phyloP scores from a whole-genome alignment of 352 stramenopile species.

The Phytopythium montanum region DNA sequence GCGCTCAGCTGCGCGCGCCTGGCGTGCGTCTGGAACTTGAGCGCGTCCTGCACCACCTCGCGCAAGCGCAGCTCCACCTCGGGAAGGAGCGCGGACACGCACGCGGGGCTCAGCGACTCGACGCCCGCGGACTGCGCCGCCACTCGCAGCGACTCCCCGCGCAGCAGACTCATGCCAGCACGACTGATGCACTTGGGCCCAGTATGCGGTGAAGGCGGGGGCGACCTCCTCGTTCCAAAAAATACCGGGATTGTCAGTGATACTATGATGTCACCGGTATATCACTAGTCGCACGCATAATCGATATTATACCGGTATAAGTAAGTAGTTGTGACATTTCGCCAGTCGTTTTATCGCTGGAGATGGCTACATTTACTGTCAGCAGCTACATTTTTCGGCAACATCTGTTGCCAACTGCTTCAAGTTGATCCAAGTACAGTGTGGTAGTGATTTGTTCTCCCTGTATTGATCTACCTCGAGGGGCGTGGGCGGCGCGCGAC shows the following conservation, averaged over 20 bases:
- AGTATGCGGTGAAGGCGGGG: background rate
- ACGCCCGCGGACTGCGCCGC: conserved; percentile 74
- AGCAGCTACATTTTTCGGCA: too few species aligned
- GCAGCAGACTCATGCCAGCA: conserved; percentile 79
- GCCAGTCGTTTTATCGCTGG: too few species aligned
- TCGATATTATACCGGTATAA: background rate
- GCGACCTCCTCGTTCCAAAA: too few species aligned
- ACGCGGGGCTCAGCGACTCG: conserved; percentile 63
- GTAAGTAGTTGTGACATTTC: background rate
- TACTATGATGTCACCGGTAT: too few species aligned
- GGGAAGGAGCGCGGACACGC: conserved; percentile 59
- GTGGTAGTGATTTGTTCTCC: too few species aligned
- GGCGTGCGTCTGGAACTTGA: conserved; percentile 81
- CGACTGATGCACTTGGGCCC: background rate
- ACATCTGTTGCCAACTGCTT: too few species aligned
- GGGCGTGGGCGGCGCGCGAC: background rate
- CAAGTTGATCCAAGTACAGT: too few species aligned
- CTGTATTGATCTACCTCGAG: background rate
- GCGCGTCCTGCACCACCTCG: conserved; percentile 79
- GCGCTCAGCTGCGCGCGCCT: conserved; percentile 54
- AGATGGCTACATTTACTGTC: too few species aligned
- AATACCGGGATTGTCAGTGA: too few species aligned
- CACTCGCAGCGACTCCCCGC: conserved; percentile 63
- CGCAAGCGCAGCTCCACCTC: conserved; percentile 81
- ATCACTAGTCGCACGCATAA: background rate